Evolutionary conservation across 495 filamentous ascomycete genomes (phyloP).

Genomic region (Daldinia grandis): DNA sequence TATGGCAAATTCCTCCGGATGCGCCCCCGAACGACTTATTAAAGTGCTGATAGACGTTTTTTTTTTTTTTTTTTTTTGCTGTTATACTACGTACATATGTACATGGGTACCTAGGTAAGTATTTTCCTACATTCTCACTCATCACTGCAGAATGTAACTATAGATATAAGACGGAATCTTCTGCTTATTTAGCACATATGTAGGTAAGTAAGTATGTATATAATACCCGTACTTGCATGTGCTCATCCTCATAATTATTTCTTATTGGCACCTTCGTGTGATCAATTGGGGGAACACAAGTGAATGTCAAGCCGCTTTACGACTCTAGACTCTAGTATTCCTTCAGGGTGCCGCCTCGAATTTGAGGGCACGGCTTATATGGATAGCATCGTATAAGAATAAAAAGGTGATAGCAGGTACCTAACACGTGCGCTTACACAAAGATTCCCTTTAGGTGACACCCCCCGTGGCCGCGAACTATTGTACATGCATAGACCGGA

Average conservation of each 20-base stretch:
- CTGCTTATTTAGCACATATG: neutral
- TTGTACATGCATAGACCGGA: conserved; percentile 1
- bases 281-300: neutral
- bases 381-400: conserved; percentile 3
- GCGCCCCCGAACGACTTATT: conserved; percentile 24
- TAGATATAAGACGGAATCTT: neutral
- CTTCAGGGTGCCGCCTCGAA: conserved; percentile 2
- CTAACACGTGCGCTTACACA: conserved; percentile 27
- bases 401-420: conserved; percentile 6
- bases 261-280: neutral
- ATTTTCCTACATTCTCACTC: neutral
- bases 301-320: neutral
- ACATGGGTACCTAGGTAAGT: too few relatives aligned
- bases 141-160: conserved; percentile 26
- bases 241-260: neutral
- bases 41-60: conserved; percentile 17
- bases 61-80: too few relatives aligned
- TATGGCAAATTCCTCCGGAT: conserved; percentile 30
- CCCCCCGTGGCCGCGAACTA: conserved; percentile 1
- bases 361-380: conserved; percentile 13
- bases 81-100: conserved; percentile 33
- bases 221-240: neutral
- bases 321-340: neutral
- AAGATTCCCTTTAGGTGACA: conserved; percentile 9
- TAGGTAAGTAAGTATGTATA: neutral